A percentile compares a stretch with the other conserved stretches of the same genome.
phyloP scores from a whole-genome alignment of 2,329 filamentous ascomycete species.

The Gaeumannomyces tritici region DNA sequence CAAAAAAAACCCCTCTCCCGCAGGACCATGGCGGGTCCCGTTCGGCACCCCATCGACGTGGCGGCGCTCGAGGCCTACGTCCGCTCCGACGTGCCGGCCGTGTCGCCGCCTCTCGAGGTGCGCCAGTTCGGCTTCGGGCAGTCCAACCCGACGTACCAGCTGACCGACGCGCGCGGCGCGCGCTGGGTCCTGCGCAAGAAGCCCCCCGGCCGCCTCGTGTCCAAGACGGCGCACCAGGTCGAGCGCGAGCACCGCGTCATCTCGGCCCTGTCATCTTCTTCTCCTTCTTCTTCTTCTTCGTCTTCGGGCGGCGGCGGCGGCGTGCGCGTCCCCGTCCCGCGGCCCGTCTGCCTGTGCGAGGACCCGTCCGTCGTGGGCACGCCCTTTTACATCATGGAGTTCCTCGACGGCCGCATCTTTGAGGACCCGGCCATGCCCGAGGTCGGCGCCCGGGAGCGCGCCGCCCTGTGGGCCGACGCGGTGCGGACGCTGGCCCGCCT shows the following conservation, averaged over 20 bases:
- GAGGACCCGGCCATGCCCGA: conserved; percentile 77
- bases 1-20: too few species aligned
- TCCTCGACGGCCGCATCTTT: conserved; percentile 87
- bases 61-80: conserved; percentile 72
- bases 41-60: conserved; percentile 86
- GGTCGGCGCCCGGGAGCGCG: conserved; percentile 56
- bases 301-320: too few species aligned
- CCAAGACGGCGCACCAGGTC: conserved; percentile 89
- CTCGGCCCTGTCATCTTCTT: conserved; percentile 51
- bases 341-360: conserved; percentile 76
- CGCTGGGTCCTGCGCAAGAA: conserved; percentile 93
- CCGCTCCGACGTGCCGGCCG: conserved; percentile 65
- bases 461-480: conserved; percentile 77
- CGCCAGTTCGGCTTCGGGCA: conserved; percentile 98
- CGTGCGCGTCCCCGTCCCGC: conserved; percentile 82
- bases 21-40: conserved; percentile 72
- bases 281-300: too few species aligned
- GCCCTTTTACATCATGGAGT: conserved; percentile 96
- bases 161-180: conserved; percentile 40
- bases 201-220: conserved; percentile 87
- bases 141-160: conserved; percentile 92
- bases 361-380: conserved; percentile 74
- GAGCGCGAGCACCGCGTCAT: conserved; percentile 93
- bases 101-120: conserved; percentile 68
- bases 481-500: conserved; percentile 76